Evolutionary conservation across 169 alveolate genomes (phyloP).

Genomic region (Amoebophrya sp.): DNA sequence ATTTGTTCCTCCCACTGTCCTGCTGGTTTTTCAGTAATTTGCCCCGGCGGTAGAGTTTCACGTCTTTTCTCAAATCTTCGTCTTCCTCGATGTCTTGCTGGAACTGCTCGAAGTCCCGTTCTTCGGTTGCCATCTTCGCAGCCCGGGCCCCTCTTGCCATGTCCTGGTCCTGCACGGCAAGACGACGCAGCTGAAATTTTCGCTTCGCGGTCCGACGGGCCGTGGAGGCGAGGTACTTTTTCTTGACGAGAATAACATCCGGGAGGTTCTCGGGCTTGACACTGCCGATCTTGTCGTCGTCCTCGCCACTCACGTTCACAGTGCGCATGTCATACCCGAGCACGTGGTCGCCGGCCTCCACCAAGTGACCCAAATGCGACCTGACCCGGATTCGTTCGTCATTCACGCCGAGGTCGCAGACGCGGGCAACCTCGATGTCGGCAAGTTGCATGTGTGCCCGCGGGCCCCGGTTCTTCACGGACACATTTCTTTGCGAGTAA

Average conservation of each 20-base stretch:
- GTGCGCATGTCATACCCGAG: slow-evolving; percentile 46
- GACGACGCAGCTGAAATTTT: background rate
- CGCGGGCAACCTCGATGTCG: slow-evolving; percentile 41
- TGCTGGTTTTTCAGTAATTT: too few species aligned
- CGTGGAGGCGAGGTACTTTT: background rate
- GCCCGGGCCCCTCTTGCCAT: background rate
- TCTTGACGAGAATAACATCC: background rate
- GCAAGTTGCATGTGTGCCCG: background rate
- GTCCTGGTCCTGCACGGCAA: background rate
- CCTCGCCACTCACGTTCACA: slow-evolving; percentile 45
- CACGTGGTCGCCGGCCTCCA: slow-evolving; percentile 40
- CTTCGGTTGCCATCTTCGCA: slow-evolving; percentile 29
- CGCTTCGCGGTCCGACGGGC: background rate
- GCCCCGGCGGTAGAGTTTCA: too few species aligned
- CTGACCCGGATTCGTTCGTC: slow-evolving; percentile 4
- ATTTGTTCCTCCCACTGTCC: too few species aligned
- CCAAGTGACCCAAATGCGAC: slow-evolving; percentile 36
- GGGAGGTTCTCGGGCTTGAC: background rate
- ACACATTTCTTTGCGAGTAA: background rate
- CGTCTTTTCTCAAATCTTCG: slow-evolving; percentile 41
- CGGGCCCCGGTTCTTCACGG: background rate
- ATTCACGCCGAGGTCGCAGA: slow-evolving; percentile 35
- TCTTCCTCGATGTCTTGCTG: slow-evolving; percentile 47
- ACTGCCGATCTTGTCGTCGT: background rate
- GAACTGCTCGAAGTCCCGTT: slow-evolving; percentile 45